Percentiles rank a stretch among this genome's conserved stretches.
phyloP scores from a whole-genome alignment of 768 basidiomycete genomes.

The Lactarius sp. region DNA sequence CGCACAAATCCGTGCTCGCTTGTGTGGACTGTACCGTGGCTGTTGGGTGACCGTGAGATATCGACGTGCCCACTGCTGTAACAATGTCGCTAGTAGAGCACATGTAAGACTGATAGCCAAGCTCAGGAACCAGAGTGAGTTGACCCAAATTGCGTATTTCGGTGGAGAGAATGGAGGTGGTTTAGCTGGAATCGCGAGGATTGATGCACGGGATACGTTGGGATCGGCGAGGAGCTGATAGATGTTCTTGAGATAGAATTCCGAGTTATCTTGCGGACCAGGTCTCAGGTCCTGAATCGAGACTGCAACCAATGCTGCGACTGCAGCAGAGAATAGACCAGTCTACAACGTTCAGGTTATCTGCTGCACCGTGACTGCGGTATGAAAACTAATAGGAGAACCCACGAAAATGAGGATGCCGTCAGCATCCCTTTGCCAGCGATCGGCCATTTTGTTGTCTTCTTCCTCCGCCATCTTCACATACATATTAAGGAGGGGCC shows the following conservation, averaged over 20 bases:
- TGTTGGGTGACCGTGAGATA: not conserved
- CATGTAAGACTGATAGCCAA: not conserved
- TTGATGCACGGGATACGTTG: not conserved
- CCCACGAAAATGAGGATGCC: conserved; percentile 24
- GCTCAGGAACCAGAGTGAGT: conserved; percentile 15
- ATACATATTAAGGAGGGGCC: conserved; percentile 14
- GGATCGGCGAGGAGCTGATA: not conserved
- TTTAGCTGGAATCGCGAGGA: not conserved
- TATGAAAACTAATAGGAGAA: not conserved
- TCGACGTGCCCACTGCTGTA: conserved; percentile 2
- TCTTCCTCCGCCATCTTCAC: conserved; percentile 11
- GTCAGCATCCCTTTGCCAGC: conserved; percentile 21
- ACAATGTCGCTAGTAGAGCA: not conserved
- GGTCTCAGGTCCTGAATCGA: conserved; percentile 13
- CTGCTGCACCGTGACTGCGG: too few relatives aligned
- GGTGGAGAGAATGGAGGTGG: conserved; percentile 6
- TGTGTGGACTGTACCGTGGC: not conserved
- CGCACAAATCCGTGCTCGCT: conserved; percentile 4
- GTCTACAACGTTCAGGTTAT: conserved; percentile 2
- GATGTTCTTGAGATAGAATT: not conserved
- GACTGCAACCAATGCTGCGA: conserved; percentile 16
- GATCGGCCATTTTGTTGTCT: conserved; percentile 16
- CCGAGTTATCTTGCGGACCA: not conserved
- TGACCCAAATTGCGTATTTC: conserved; percentile 1
- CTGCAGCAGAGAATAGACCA: conserved; percentile 20